phyloP scores from a whole-genome alignment of 371 early-diverging fungal genomes.

The Mucor lusitanicus region DNA sequence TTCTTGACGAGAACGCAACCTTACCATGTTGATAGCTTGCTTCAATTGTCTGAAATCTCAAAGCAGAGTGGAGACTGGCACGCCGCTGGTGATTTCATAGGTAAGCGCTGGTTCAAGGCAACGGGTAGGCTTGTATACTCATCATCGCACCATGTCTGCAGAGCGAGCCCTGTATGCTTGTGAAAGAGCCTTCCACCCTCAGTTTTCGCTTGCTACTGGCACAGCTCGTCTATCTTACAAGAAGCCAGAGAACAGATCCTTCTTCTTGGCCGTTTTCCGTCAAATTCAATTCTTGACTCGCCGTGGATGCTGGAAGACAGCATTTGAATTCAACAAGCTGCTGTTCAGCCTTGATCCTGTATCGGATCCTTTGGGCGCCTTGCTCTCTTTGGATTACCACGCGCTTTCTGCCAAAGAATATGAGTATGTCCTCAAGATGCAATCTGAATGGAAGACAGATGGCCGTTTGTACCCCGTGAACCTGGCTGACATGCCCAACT shows the following conservation, averaged over 20 bases:
- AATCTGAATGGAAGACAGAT: conserved; percentile 34
- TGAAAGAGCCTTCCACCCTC: conserved; percentile 82
- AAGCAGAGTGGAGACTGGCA: conserved; percentile 81
- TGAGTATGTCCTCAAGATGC: conserved; percentile 64
- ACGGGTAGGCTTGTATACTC: no score
- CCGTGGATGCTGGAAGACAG: conserved; percentile 92
- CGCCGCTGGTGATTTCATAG: conserved; percentile 76
- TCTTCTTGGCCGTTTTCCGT: conserved; percentile 82
- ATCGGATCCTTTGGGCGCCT: conserved; percentile 75
- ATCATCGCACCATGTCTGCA: no score
- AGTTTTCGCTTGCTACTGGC: conserved; percentile 75
- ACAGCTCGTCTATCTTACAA: conserved; percentile 69
- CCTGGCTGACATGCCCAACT: conserved; percentile 67
- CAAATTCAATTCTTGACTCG: conserved; percentile 84
- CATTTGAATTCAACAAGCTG: conserved; percentile 86
- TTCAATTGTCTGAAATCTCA: conserved; percentile 84
- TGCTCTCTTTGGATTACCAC: conserved; percentile 81
- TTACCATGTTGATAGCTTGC: conserved; percentile 83
- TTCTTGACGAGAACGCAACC: conserved; percentile 73
- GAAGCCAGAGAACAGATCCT: conserved; percentile 75
- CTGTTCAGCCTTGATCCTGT: conserved; percentile 77
- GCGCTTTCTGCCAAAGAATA: conserved; percentile 81
- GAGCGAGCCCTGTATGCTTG: conserved; percentile 84
- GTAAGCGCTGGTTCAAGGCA: no score
- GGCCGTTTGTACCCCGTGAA: conserved; percentile 39